Evolutionary conservation across 1,284 basidiomycete species (phyloP).

Genomic region (Puccinia hordei): DNA sequence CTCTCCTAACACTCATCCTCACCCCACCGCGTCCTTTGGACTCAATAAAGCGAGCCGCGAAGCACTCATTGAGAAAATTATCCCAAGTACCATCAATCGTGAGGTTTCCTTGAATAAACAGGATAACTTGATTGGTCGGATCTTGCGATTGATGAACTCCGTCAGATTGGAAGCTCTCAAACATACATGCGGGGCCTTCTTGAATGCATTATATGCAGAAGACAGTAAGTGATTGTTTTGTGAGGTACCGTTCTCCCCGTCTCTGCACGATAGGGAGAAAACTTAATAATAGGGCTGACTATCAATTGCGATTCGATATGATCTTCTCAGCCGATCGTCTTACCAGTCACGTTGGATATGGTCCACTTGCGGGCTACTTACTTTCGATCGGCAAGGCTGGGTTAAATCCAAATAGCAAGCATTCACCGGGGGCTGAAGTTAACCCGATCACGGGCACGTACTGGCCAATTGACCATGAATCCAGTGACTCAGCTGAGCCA

Average conservation of each 20-base stretch:
- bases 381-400: conserved; percentile 37
- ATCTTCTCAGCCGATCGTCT: conserved; percentile 34
- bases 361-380: conserved; percentile 36
- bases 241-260: too few relatives aligned
- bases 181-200: conserved; percentile 12
- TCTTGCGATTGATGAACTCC: conserved; percentile 39
- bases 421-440: neutral
- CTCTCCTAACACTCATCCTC: neutral
- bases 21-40: neutral
- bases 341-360: conserved; percentile 39
- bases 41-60: conserved; percentile 8
- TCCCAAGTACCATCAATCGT: conserved; percentile 30
- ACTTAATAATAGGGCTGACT: neutral
- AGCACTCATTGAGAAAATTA: conserved; percentile 11
- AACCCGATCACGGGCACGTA: conserved; percentile 43
- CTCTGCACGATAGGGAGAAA: neutral
- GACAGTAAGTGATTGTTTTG: conserved; percentile 21
- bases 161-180: conserved; percentile 32
- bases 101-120: conserved; percentile 32
- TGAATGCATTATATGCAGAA: conserved; percentile 25
- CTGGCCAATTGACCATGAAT: neutral
- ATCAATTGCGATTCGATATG: neutral
- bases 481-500: neutral
- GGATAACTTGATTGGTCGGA: conserved; percentile 31
- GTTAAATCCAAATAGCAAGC: conserved; percentile 18